phyloP scores from a whole-genome alignment of 176 grass and related monocot genomes.

The Carex kokanica region DNA sequence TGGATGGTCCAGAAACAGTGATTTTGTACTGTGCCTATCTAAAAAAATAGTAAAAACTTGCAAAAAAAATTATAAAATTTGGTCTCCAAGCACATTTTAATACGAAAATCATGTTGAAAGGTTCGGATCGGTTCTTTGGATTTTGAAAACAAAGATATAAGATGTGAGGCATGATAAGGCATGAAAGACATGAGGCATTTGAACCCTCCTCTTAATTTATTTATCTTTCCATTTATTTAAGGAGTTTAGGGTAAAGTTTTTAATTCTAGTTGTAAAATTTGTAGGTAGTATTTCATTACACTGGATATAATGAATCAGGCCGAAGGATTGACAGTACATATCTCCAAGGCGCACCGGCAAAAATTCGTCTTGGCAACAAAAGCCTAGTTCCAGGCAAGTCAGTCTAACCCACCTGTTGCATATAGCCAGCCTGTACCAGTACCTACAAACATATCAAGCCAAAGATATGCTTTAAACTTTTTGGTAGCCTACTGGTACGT shows the following conservation, averaged over 20 bases:
- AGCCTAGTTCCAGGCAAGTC: slow-evolving; percentile 92
- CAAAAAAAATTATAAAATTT: no score
- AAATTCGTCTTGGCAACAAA: slow-evolving; percentile 93
- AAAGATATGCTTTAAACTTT: not conserved
- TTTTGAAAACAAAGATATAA: no score
- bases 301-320: slow-evolving; percentile 94
- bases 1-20: no score
- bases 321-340: slow-evolving; percentile 98
- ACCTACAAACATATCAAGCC: slow-evolving; percentile 1
- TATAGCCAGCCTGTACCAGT: not conserved
- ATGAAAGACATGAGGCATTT: no score
- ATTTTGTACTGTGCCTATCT: no score
- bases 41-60: no score
- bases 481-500: not conserved
- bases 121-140: no score
- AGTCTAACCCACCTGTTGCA: not conserved
- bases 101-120: no score
- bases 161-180: no score
- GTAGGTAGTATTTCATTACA: slow-evolving; percentile 83
- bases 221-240: no score
- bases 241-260: not conserved
- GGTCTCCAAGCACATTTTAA: no score
- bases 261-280: slow-evolving; percentile 26
- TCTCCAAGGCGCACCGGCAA: slow-evolving; percentile 79
- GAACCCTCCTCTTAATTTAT: no score